These are phyloP conservation scores for Crucibulum parvulum DNA, from an alignment of 1,284 basidiomycete species.

Conservation along the genomic window DNA sequence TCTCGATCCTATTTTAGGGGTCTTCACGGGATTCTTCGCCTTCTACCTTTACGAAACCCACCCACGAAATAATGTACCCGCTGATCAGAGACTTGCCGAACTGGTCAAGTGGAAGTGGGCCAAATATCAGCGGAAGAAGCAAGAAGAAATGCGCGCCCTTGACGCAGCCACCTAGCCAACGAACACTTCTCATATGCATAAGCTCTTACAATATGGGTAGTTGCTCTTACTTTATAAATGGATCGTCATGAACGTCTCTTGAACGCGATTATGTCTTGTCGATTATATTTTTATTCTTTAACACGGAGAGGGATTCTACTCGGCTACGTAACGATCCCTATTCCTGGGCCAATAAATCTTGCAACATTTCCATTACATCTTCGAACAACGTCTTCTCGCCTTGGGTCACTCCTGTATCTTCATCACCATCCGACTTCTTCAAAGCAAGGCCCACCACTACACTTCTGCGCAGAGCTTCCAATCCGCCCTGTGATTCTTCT, in stretches of 20 bases:
- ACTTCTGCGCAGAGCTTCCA: constrained; percentile 51
- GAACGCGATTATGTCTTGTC: too few species aligned
- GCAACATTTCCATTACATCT: constrained; percentile 72
- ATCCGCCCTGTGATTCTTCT: constrained; percentile 45
- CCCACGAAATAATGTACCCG: constrained; percentile 75
- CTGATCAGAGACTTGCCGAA: constrained; percentile 67
- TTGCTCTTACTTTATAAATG: too few species aligned
- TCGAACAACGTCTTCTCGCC: constrained; percentile 67
- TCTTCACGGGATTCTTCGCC: constrained; percentile 85
- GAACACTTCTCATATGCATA: neutral
- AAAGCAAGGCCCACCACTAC: constrained; percentile 79
- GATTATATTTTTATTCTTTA: too few species aligned
- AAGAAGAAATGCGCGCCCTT: constrained; percentile 25
- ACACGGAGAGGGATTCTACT: neutral
- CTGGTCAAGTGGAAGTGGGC: constrained; percentile 78
- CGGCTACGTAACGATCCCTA: constrained; percentile 14
- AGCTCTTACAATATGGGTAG: neutral
- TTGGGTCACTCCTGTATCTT: constrained; percentile 42
- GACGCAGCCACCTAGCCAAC: constrained; percentile 9
- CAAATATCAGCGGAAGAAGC: constrained; percentile 35
- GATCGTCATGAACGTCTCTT: too few species aligned
- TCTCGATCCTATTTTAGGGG: constrained; percentile 78
- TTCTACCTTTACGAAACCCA: constrained; percentile 87
- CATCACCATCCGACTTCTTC: constrained; percentile 39
- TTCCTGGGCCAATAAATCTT: constrained; percentile 41